A percentile compares a stretch with the other conserved stretches of the same genome.
Evolutionary conservation across 176 grass and related monocot genomes (phyloP).

Genomic region (Aegilops umbellulata): DNA sequence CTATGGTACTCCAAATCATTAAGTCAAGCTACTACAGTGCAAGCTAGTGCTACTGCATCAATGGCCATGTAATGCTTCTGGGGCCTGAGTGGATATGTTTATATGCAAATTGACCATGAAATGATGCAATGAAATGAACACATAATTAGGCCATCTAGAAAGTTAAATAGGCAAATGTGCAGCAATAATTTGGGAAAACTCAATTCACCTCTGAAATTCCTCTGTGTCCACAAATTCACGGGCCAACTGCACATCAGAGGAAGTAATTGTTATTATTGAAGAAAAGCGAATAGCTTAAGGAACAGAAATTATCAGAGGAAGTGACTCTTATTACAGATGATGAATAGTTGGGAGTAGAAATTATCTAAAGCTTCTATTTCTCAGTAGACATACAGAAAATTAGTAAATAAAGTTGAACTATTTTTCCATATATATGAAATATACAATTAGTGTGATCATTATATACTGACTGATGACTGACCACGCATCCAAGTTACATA

Average conservation of each 20-base stretch:
- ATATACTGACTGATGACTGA: neutral
- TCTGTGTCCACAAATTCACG: conserved; percentile 89
- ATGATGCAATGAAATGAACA: conserved; percentile 19
- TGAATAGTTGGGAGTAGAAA: neutral
- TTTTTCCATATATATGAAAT: neutral
- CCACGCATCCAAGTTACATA: neutral
- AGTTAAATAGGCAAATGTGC: conserved; percentile 13
- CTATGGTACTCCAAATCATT: no score
- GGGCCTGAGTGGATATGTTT: no score
- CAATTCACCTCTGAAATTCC: conserved; percentile 77
- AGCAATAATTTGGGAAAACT: neutral
- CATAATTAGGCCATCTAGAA: neutral
- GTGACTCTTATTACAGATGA: no score
- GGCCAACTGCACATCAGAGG: conserved; percentile 59
- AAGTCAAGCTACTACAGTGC: no score
- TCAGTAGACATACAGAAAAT: neutral
- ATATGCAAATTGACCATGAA: no score
- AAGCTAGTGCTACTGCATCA: no score
- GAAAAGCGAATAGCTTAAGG: neutral
- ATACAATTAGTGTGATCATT: neutral
- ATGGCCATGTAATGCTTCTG: no score
- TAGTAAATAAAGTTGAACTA: neutral
- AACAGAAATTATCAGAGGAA: neutral
- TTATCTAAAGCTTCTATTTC: neutral
- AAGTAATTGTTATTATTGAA: neutral